These are phyloP conservation scores for barley (Hordeum vulgare) DNA, from an alignment of 176 grass and related monocot genomes.

Conservation along the genomic window DNA sequence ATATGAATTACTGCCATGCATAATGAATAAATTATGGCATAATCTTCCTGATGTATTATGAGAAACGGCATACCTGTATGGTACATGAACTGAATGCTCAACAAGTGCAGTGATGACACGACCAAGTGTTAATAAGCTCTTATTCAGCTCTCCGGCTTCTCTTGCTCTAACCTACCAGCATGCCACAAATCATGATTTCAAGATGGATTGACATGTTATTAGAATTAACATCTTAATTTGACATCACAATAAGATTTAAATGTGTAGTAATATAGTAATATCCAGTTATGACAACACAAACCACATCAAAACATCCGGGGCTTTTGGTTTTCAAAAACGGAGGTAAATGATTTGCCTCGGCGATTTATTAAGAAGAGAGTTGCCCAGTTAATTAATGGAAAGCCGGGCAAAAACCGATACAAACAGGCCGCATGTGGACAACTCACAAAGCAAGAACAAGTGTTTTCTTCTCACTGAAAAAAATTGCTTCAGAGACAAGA, in stretches of 20 bases:
- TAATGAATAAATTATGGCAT: neutral
- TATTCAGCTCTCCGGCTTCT: constrained; percentile 88
- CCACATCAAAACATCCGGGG: neutral
- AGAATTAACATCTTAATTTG: constrained; percentile 15
- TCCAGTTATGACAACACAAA: neutral
- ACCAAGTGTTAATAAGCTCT: constrained; percentile 86
- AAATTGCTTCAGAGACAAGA: neutral
- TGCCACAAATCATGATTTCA: constrained; percentile 33
- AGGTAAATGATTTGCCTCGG: too few species aligned
- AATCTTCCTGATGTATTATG: neutral
- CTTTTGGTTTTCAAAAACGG: too few species aligned
- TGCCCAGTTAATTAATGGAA: too few species aligned
- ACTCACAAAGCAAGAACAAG: neutral
- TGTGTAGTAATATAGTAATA: neutral
- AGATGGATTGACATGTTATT: constrained; percentile 9
- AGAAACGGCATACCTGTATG: constrained; percentile 60
- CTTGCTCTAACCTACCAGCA: constrained; percentile 74
- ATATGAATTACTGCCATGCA: neutral
- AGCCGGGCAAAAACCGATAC: too few species aligned
- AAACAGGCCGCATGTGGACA: too few species aligned
- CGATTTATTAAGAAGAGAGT: too few species aligned
- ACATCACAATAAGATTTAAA: neutral
- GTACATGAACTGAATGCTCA: constrained; percentile 77
- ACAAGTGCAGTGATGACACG: constrained; percentile 85
- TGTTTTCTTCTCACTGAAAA: neutral